Conservation (phyloP, 208 protist genomes). For the Trypanosoma theileri region DNA sequence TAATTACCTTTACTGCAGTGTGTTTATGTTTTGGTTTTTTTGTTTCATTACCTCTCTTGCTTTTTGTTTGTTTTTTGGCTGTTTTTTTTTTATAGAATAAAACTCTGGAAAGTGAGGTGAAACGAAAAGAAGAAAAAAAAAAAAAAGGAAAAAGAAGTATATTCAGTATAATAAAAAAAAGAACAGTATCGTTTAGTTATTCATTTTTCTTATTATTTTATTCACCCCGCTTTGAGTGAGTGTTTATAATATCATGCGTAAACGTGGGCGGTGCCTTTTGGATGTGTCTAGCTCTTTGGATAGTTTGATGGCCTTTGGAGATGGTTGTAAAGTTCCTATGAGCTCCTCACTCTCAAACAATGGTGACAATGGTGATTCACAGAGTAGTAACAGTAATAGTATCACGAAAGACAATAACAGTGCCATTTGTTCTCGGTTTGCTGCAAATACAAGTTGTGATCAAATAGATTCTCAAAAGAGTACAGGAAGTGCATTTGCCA, state of each 20-base stretch:
- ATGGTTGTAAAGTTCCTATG: background rate
- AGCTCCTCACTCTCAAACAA: background rate
- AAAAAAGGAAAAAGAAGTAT: too few species aligned
- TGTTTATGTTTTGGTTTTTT: too few species aligned
- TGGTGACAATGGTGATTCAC: background rate
- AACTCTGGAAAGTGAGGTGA: too few species aligned
- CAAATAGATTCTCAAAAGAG: conserved; percentile 13
- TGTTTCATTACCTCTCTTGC: too few species aligned
- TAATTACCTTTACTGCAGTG: too few species aligned
- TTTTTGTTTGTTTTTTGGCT: too few species aligned
- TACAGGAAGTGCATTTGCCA: conserved; percentile 31
- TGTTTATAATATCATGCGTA: conserved; percentile 11
- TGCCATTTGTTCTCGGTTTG: background rate
- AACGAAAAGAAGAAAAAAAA: too few species aligned
- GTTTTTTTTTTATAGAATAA: too few species aligned
- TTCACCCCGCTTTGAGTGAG: conserved; percentile 3
- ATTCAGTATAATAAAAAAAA: background rate
- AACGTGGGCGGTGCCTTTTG: conserved; percentile 11
- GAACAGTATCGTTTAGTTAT: background rate
- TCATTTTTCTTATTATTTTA: conserved; percentile 14
- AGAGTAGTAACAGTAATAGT: background rate
- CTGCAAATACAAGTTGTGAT: background rate
- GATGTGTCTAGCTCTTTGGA: conserved; percentile 17
- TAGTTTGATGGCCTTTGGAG: background rate
- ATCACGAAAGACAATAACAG: background rate